phyloP scores from a whole-genome alignment of 2,329 filamentous ascomycete species.

The Botrytis fabae region DNA sequence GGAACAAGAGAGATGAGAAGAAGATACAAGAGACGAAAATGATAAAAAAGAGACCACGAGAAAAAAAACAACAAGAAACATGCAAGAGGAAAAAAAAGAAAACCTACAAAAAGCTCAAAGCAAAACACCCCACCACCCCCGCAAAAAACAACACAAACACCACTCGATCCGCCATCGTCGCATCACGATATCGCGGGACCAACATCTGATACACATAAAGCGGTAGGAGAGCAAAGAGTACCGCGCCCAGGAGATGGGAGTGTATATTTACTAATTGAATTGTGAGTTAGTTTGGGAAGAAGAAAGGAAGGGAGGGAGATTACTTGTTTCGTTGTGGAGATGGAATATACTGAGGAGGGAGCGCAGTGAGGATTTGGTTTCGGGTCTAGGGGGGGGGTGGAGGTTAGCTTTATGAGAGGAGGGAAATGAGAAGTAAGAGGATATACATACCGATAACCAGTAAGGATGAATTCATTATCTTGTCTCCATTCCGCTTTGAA shows the following conservation, averaged over 20 bases:
- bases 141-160: constrained; percentile 45
- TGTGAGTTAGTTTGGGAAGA: neutral
- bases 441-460: constrained; percentile 1
- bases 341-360: neutral
- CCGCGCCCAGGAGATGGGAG: constrained; percentile 48
- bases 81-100: neutral
- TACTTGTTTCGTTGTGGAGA: constrained; percentile 12
- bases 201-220: constrained; percentile 37
- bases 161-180: constrained; percentile 40
- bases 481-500: neutral
- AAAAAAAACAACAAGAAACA: too few relatives aligned
- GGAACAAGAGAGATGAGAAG: constrained; percentile 1
- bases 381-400: neutral
- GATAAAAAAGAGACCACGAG: too few relatives aligned
- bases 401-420: neutral
- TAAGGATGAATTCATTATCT: neutral
- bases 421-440: neutral
- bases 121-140: constrained; percentile 43
- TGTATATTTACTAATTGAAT: constrained; percentile 39
- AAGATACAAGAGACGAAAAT: neutral
- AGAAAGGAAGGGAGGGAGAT: too few relatives aligned
- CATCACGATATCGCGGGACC: constrained; percentile 40
- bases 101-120: constrained; percentile 42
- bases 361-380: neutral
- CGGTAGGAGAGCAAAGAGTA: constrained; percentile 40